These are phyloP conservation scores for Ceratobasidium sp. DNA, from an alignment of 1,284 basidiomycete genomes.

Conservation along the genomic window DNA sequence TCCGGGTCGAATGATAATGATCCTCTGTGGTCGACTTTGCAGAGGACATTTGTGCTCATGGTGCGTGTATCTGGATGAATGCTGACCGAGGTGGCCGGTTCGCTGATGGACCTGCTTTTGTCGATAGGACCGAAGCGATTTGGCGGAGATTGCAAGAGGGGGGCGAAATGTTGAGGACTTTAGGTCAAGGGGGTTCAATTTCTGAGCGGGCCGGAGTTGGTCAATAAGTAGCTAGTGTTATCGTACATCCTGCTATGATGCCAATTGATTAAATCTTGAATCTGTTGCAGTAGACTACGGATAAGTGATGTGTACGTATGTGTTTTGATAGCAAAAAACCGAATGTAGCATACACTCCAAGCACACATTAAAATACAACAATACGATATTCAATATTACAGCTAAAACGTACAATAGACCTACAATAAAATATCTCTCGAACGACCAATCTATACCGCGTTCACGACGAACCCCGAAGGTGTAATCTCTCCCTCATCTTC, in stretches of 20 bases:
- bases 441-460: slow-evolving; percentile 1
- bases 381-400: slow-evolving; percentile 1
- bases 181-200: slow-evolving; percentile 44
- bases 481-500: slow-evolving; percentile 69
- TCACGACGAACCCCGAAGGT: slow-evolving; percentile 12
- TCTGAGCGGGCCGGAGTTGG: slow-evolving; percentile 19
- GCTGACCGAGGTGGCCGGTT: neutral
- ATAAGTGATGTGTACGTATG: neutral
- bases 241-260: neutral
- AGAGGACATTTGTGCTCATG: slow-evolving; percentile 84
- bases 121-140: slow-evolving; percentile 59
- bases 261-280: slow-evolving; percentile 35
- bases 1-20: slow-evolving; percentile 75
- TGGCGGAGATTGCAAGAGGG: slow-evolving; percentile 61
- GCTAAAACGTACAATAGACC: slow-evolving; percentile 27
- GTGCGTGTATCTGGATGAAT: slow-evolving; percentile 58
- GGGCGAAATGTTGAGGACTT: slow-evolving; percentile 50
- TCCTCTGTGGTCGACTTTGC: slow-evolving; percentile 92
- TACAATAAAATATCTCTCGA: neutral
- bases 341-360: neutral
- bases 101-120: too few relatives aligned
- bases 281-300: neutral
- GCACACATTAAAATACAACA: slow-evolving; percentile 13
- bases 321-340: neutral
- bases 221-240: neutral